Evolutionary conservation across 495 filamentous ascomycete genomes (phyloP).

Genomic region (Chaetomidium leptoderma): DNA sequence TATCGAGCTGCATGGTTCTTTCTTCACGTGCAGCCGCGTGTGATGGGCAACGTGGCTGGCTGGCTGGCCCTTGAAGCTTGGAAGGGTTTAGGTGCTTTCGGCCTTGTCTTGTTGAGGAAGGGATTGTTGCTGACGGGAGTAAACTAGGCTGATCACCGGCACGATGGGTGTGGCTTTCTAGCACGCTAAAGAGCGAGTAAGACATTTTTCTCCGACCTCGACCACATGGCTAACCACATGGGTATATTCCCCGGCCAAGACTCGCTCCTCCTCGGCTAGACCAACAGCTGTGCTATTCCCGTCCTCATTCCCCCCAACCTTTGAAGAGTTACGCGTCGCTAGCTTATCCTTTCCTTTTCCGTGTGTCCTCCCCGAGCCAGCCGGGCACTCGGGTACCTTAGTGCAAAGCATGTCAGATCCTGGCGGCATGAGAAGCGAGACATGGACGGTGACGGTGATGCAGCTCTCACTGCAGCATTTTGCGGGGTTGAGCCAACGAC

Average conservation of each 20-base stretch:
- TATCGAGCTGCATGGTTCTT: slow-evolving; percentile 10
- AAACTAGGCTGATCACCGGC: neutral
- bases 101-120: no score
- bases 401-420: neutral
- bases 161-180: neutral
- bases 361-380: neutral
- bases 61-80: neutral
- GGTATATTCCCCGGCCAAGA: no score
- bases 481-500: slow-evolving; percentile 6
- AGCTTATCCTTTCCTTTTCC: slow-evolving; percentile 1
- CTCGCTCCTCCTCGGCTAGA: no score
- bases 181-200: no score
- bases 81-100: neutral
- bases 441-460: neutral
- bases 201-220: no score
- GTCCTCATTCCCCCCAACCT: neutral
- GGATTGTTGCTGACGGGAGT: no score
- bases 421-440: neutral
- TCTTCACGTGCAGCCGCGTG: slow-evolving; percentile 11
- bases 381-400: neutral
- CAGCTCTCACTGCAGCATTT: neutral
- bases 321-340: neutral
- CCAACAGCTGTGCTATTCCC: no score
- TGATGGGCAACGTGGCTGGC: slow-evolving; percentile 3
- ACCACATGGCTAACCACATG: no score